Evolutionary conservation across 2,329 filamentous ascomycete species (phyloP), one percentile per base, ranked within the genome.

Genomic region (Thelonectria rubi): DNA sequence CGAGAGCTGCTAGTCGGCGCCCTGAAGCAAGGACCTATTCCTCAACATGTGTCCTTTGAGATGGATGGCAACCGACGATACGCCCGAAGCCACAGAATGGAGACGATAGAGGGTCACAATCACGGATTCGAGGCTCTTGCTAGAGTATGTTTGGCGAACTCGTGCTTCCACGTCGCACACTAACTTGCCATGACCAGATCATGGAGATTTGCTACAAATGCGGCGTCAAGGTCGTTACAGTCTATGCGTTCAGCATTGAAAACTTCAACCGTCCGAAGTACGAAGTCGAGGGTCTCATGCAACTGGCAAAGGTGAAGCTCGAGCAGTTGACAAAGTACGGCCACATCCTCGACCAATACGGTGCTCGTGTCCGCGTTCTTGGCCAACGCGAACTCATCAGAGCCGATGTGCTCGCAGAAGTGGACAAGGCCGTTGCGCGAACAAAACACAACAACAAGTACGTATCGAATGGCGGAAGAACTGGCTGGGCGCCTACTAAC

Each of bases 1-100:
- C 88, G 93, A 65, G 92, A 97, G 75, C 81, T 97, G 52, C 84
- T 98, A 65, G 95, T 99, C 69, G 92, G 93, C 56, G 91, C 94
- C 51, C 80, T 98, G 55, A 90, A 90, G 73, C 94, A 97, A 78
- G 95, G 95, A 0, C 93, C 93, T 2, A 90, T 99, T 57, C 95
- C 95, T 10, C 89, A 93, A 73, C 95, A 99, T 86, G 88, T 99
- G 63, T 95, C 95, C n/a, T 99, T 99, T 74, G 94, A 97, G 70
- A 99, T 99, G 95, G 95, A 99, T 76, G 95, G 95, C 58, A 99
- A 99, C 79, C 84, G 95, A 72, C 90, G 95, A 47, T 99, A 96
- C 80, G 95, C 95, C 14, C 86, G 92, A 64, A 91, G 85, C 65
- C 93, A 95, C 79, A 89, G 94, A 66, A 97, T 99, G 75, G 95